Evolutionary conservation across 768 basidiomycete genomes (phyloP).

Genomic region (Podaxis pistillaris): DNA sequence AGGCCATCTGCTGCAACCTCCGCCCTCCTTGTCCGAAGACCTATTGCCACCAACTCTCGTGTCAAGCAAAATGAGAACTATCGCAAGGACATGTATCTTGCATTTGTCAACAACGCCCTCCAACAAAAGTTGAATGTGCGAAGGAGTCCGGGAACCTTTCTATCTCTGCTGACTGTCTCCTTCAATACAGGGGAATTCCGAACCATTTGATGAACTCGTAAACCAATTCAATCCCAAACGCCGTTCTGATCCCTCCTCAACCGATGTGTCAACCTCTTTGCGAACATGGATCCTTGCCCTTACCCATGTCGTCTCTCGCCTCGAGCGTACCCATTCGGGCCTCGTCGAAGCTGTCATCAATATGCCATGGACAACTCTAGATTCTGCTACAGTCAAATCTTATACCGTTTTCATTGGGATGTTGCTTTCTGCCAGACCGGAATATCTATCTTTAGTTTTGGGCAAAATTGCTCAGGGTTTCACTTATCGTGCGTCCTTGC

Average conservation of each 20-base stretch:
- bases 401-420: constrained; percentile 91
- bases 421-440: constrained; percentile 87
- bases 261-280: constrained; percentile 37
- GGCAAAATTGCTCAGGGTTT: constrained; percentile 82
- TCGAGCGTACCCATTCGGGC: constrained; percentile 75
- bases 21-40: constrained; percentile 39
- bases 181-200: constrained; percentile 58
- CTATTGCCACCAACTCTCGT: constrained; percentile 77
- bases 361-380: constrained; percentile 93
- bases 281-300: constrained; percentile 84
- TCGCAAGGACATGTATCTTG: constrained; percentile 80
- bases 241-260: constrained; percentile 21
- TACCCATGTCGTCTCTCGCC: constrained; percentile 87
- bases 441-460: constrained; percentile 85
- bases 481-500: constrained; percentile 72
- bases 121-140: constrained; percentile 70
- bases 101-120: constrained; percentile 79
- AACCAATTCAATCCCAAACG: constrained; percentile 70
- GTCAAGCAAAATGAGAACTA: constrained; percentile 76
- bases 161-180: neutral
- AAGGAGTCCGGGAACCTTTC: constrained; percentile 7
- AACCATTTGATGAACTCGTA: constrained; percentile 86
- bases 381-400: constrained; percentile 78
- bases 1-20: constrained; percentile 27
- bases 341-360: constrained; percentile 85